Conservation (phyloP, 176 grass and related monocot species). For the Aegilops tauschii region DNA sequence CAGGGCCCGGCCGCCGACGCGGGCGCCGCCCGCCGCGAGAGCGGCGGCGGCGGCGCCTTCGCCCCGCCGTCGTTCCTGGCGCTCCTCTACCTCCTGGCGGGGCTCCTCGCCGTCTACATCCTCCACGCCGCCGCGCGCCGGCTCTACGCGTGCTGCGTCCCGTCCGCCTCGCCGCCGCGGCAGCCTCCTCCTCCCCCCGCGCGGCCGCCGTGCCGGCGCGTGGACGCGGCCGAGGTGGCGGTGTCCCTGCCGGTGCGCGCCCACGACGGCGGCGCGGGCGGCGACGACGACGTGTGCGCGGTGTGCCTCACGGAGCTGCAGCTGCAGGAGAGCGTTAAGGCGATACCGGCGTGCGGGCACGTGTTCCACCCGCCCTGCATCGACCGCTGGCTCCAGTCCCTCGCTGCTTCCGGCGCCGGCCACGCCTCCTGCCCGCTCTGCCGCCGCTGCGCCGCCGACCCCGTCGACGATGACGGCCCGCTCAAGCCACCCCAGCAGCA, state of each 20-base stretch:
- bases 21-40: too few species aligned
- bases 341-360: constrained; percentile 11
- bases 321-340: constrained; percentile 20
- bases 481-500: too few species aligned
- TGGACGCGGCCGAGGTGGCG: constrained; percentile 7
- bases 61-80: too few species aligned
- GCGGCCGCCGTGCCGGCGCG: too few species aligned
- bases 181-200: not conserved
- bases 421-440: not conserved
- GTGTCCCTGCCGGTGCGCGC: not conserved
- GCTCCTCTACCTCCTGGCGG: too few species aligned
- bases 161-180: not conserved
- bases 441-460: not conserved
- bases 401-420: not conserved
- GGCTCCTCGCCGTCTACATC: too few species aligned
- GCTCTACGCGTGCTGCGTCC: too few species aligned
- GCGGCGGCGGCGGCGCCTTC: too few species aligned
- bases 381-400: not conserved
- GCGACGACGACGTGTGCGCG: constrained; percentile 1
- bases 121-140: too few species aligned
- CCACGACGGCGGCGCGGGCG: not conserved
- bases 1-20: too few species aligned
- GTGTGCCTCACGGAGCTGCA: constrained; percentile 48
- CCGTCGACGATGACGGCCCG: too few species aligned
- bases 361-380: constrained; percentile 17